Evolutionary conservation across 2,329 filamentous ascomycete genomes (phyloP), one percentile per base, ranked within the genome.

Genomic region (Scleromitrula shiraiana): DNA sequence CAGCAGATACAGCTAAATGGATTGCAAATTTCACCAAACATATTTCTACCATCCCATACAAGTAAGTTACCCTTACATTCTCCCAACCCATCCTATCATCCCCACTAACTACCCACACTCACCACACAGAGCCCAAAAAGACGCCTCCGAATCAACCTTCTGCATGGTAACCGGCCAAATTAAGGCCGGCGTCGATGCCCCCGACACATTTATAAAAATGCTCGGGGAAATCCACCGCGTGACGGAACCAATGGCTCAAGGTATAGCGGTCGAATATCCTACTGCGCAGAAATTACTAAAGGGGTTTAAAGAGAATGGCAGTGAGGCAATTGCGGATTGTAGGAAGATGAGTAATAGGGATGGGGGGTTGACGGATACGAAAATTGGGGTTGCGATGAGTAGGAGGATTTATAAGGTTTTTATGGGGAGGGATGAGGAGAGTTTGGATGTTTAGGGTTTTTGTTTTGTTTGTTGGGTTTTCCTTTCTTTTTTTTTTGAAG

Each of bases 111-210:
- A 29, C 30, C 12, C 24, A 15, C 19, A 19, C 3, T 17, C 19
- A 19, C 3, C 15, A 29, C 29, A 37, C 23, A 60, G 55, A 40
- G 49, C 29, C 7, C 72, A 74, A 56, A 67, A 67, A 55, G 70
- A 70, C 46, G 71, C 75, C 1, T 61, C 69, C 2, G 70, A 74
- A 10, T 80, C 78, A 1, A 73, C 76, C 0, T 91, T 91, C 63
- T 90, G 85, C 66, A 89, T 90, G 83, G 85, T 88, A 45, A 70
- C 72, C 1, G 86, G 86, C 0, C 86, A 91, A 65, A 83, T 91
- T 35, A 79, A 78, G 46, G 77, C 80, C 0, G 86, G 86, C 23
- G 77, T 83, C 23, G 76, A 78, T 36, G 67, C 74, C 2, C 64
- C 68, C 6, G 85, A 90, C 57, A 87, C 81, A 0, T 91, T 83